Evolutionary conservation across 352 stramenopile species (phyloP).

Genomic region (Pythium grandisporangium): DNA sequence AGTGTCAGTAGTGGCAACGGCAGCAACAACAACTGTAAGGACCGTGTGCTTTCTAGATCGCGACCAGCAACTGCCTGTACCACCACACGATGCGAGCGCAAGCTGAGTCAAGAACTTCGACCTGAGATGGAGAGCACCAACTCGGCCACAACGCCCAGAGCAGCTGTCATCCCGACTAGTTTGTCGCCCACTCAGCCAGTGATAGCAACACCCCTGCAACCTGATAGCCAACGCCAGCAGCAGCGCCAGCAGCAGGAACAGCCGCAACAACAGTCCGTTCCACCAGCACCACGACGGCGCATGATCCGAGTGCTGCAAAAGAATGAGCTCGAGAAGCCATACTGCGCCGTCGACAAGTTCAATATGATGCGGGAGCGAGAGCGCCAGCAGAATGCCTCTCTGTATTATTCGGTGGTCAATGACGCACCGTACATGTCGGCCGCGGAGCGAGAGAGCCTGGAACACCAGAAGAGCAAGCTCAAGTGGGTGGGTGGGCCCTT

Average conservation of each 20-base stretch:
- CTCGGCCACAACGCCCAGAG: no score
- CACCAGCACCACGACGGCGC: neutral
- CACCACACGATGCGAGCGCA: no score
- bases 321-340: conserved; percentile 56
- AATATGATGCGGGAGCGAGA: conserved; percentile 27
- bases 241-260: neutral
- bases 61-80: no score
- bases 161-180: no score
- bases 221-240: no score
- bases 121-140: no score
- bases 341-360: conserved; percentile 57
- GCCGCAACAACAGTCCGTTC: neutral
- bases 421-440: conserved; percentile 59
- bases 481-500: conserved; percentile 69
- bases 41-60: no score
- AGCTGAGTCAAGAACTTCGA: no score
- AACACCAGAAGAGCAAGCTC: conserved; percentile 53
- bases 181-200: no score
- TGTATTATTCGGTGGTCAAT: conserved; percentile 77
- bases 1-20: no score
- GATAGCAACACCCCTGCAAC: no score
- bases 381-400: conserved; percentile 14
- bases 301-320: conserved; percentile 47
- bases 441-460: conserved; percentile 35
- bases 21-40: no score